phyloP scores from a whole-genome alignment of 2,329 filamentous ascomycete genomes.

The Aureobasidium sp. region DNA sequence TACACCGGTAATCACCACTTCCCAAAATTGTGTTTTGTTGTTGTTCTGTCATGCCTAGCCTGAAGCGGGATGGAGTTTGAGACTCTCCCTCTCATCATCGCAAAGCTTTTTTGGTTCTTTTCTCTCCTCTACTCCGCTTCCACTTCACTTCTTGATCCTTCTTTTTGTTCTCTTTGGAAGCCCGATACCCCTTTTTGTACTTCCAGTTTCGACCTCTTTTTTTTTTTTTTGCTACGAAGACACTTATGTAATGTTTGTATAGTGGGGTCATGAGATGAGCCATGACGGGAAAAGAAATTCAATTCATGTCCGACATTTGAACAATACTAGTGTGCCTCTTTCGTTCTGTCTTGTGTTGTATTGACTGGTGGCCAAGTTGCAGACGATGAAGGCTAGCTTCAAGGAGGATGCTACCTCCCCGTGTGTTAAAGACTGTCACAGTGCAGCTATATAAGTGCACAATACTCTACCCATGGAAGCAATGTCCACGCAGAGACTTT shows the following conservation, averaged over 20 bases:
- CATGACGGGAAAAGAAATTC: background rate
- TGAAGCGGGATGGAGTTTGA: background rate
- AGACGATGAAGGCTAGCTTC: no score
- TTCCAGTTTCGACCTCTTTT: background rate
- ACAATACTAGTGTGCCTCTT: no score
- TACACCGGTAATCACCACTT: background rate
- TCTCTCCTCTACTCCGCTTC: background rate
- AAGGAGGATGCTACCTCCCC: no score
- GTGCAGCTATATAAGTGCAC: no score
- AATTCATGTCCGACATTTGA: background rate
- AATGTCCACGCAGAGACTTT: no score
- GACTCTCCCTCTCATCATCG: background rate
- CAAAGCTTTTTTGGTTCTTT: background rate
- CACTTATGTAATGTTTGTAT: constrained; percentile 9
- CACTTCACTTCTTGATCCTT: background rate
- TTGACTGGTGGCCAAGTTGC: no score
- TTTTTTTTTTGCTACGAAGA: background rate
- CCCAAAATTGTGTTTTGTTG: background rate
- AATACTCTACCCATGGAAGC: no score
- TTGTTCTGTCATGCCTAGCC: background rate
- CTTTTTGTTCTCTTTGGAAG: background rate
- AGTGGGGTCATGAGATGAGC: constrained; percentile 4
- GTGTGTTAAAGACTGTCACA: no score
- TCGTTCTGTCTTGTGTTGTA: no score
- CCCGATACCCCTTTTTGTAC: constrained; percentile 9